A percentile compares a stretch with the other conserved stretches of the same genome.
These are phyloP conservation scores for Orychophragmus violaceus DNA, from an alignment of 345 rosid species.

Conservation along the genomic window DNA sequence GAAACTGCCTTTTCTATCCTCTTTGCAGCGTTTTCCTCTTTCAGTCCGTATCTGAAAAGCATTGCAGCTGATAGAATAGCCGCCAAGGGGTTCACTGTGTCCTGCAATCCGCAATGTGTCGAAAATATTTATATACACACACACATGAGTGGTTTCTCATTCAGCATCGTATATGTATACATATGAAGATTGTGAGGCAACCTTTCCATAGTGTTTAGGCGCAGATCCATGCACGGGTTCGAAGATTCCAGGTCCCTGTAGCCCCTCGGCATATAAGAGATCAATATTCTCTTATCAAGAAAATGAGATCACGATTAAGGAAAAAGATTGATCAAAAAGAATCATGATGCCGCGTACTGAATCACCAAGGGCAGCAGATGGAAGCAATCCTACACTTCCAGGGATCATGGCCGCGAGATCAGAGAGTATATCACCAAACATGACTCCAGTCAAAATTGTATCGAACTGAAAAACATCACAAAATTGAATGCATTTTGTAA, in stretches of 20 bases:
- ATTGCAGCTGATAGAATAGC: conserved; percentile 13
- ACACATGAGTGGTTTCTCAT: neutral
- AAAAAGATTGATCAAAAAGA: neutral
- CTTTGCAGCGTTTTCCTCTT: conserved; percentile 20
- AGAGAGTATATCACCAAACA: conserved; percentile 25
- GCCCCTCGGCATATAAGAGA: neutral
- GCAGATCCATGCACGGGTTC: conserved; percentile 18
- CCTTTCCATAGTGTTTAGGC: conserved; percentile 23
- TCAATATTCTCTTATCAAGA: neutral
- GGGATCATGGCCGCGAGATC: conserved; percentile 23
- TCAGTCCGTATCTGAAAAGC: conserved; percentile 21
- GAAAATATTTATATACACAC: neutral
- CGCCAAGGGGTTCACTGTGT: conserved; percentile 17
- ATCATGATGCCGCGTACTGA: conserved; percentile 1
- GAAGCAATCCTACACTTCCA: conserved; percentile 25
- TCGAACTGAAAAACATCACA: conserved; percentile 17
- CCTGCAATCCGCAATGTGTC: neutral
- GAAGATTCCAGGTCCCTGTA: conserved; percentile 23
- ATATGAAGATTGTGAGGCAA: neutral
- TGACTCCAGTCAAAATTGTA: conserved; percentile 16
- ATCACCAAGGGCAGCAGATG: conserved; percentile 26
- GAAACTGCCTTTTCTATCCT: conserved; percentile 14
- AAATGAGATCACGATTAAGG: neutral
- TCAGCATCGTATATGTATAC: neutral
- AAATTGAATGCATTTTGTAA: neutral